A percentile compares a stretch with the other conserved stretches of the same genome.
Evolutionary conservation across 2,329 filamentous ascomycete species (phyloP).

Genomic region (Fonsecaea monophora): DNA sequence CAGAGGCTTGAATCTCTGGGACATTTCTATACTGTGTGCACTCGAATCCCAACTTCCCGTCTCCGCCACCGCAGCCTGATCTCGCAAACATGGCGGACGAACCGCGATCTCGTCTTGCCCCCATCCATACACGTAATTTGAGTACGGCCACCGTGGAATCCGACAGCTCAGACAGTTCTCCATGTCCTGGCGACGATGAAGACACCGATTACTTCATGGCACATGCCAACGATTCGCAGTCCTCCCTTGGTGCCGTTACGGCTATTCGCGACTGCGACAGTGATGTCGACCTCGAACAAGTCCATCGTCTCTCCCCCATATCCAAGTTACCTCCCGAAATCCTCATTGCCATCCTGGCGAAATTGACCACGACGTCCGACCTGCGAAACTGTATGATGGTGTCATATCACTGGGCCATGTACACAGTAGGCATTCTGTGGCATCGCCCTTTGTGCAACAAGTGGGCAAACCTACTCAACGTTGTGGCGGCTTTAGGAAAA

Average conservation of each 20-base stretch:
- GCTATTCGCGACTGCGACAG: constrained; percentile 77
- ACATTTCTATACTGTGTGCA: neutral
- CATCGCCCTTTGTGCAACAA: constrained; percentile 89
- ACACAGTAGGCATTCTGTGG: constrained; percentile 92
- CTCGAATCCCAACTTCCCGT: constrained; percentile 1
- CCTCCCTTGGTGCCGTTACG: constrained; percentile 78
- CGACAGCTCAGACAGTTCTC: constrained; percentile 46
- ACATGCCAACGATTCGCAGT: constrained; percentile 86
- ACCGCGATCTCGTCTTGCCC: constrained; percentile 33
- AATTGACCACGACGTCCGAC: constrained; percentile 76
- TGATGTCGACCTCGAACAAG: constrained; percentile 55
- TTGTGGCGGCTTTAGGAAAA: constrained; percentile 74
- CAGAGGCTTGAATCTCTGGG: neutral
- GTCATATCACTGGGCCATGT: constrained; percentile 91
- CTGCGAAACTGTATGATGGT: constrained; percentile 89
- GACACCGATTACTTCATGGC: constrained; percentile 92
- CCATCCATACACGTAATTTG: constrained; percentile 38
- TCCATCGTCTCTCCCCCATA: constrained; percentile 76
- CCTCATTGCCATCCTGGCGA: constrained; percentile 88
- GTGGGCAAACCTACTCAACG: constrained; percentile 79
- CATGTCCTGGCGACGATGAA: constrained; percentile 71
- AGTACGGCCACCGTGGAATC: constrained; percentile 39
- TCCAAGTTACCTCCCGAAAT: constrained; percentile 90
- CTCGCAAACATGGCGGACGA: constrained; percentile 36
- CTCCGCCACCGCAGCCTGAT: constrained; percentile 23